Conservation (phyloP, 257 asterid genomes). For the Henckelia pumila region DNA sequence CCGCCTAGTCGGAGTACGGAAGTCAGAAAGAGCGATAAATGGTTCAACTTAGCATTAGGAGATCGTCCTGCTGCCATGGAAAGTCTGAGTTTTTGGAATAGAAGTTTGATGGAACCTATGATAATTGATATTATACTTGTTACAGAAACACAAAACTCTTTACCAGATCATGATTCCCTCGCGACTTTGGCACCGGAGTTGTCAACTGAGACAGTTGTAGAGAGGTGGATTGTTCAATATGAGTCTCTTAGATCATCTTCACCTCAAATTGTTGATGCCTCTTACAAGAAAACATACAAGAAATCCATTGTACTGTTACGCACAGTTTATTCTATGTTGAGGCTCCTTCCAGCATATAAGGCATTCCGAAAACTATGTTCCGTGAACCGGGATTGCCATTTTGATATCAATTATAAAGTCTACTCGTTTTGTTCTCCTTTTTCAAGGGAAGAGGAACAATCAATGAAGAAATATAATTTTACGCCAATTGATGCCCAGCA, state of each 20-base stretch:
- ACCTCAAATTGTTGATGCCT: conserved; percentile 63
- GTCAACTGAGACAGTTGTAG: conserved; percentile 63
- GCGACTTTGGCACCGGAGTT: conserved; percentile 38
- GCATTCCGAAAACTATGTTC: conserved; percentile 75
- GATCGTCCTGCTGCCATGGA: conserved; percentile 89
- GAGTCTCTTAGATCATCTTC: conserved; percentile 52
- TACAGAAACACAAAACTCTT: conserved; percentile 47
- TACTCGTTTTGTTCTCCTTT: conserved; percentile 74
- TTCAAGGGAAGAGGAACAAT: conserved; percentile 68
- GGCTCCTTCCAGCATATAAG: conserved; percentile 90
- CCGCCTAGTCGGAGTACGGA: conserved; percentile 56
- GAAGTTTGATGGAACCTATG: conserved; percentile 91
- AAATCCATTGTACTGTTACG: conserved; percentile 75
- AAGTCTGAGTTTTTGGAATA: conserved; percentile 85
- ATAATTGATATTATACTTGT: conserved; percentile 79
- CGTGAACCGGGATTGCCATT: conserved; percentile 58
- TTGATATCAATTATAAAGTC: conserved; percentile 80
- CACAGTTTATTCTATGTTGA: conserved; percentile 69
- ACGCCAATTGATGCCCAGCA: conserved; percentile 77
- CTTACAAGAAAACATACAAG: conserved; percentile 78
- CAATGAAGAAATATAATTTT: conserved; percentile 70
- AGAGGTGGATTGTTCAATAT: conserved; percentile 90
- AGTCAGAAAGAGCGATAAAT: conserved; percentile 73
- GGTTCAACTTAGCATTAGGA: conserved; percentile 86
- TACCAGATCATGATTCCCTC: conserved; percentile 33